These are phyloP conservation scores for Ceratocystis lukuohia DNA, from an alignment of 2,329 filamentous ascomycete species.

Conservation along the genomic window DNA sequence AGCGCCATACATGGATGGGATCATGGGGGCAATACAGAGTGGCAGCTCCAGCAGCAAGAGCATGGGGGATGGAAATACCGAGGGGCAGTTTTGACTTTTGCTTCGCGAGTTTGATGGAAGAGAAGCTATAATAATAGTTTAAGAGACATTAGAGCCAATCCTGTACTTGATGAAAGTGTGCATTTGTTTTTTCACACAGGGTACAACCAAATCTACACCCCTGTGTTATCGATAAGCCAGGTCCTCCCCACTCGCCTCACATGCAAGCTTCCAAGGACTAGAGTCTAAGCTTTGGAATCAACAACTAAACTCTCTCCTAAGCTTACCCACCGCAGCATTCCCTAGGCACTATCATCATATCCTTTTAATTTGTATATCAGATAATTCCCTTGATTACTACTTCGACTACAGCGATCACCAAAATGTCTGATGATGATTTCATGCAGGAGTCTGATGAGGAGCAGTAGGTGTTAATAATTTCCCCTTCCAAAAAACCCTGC, in stretches of 20 bases:
- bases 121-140: background rate
- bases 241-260: background rate
- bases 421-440: slow-evolving; percentile 40
- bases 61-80: slow-evolving; percentile 91
- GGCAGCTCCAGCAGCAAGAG: slow-evolving; percentile 80
- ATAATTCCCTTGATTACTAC: background rate
- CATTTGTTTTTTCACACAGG: background rate
- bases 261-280: background rate
- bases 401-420: slow-evolving; percentile 18
- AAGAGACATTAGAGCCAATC: no score
- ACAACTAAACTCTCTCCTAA: background rate
- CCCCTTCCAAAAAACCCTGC: background rate
- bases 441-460: slow-evolving; percentile 38
- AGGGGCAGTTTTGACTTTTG: slow-evolving; percentile 45
- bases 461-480: slow-evolving; percentile 26
- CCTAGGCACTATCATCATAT: background rate
- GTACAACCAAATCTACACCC: background rate
- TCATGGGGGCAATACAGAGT: slow-evolving; percentile 79
- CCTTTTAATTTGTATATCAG: background rate
- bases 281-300: background rate
- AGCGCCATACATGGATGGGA: slow-evolving; percentile 66
- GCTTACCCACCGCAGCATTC: background rate
- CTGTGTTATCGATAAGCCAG: background rate
- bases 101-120: background rate
- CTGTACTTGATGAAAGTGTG: no score